These are phyloP conservation scores for Metarhizium sp. DNA, from an alignment of 2,329 filamentous ascomycete species.

Conservation along the genomic window DNA sequence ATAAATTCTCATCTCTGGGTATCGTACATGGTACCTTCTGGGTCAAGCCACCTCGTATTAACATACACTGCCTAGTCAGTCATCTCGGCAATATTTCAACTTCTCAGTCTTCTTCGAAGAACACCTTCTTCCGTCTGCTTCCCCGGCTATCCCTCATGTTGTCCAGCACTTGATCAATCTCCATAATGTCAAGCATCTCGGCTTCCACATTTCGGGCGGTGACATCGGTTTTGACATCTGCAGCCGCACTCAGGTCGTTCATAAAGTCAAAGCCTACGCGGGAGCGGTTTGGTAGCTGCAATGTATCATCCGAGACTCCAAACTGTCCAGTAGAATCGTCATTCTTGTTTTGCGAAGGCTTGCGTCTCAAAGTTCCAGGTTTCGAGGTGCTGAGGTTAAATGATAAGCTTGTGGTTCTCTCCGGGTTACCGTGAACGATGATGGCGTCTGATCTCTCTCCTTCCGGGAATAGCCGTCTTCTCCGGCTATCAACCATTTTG, in stretches of 20 bases:
- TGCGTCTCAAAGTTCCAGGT: constrained; percentile 25
- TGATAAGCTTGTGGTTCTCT: constrained; percentile 27
- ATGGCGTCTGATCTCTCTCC: constrained; percentile 40
- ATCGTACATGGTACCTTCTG: constrained; percentile 11
- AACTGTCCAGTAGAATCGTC: constrained; percentile 12
- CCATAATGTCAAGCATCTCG: constrained; percentile 56
- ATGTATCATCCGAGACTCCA: constrained; percentile 12
- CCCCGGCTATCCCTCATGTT: constrained; percentile 41
- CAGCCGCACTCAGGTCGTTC: constrained; percentile 41
- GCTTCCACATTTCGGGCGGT: constrained; percentile 44
- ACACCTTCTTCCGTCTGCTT: constrained; percentile 39
- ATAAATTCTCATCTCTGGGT: constrained; percentile 8
- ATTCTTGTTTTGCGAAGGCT: constrained; percentile 18
- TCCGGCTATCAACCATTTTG: constrained; percentile 23
- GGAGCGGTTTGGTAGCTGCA: constrained; percentile 19
- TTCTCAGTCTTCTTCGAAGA: constrained; percentile 35
- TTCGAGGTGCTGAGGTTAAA: constrained; percentile 43
- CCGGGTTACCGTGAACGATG: constrained; percentile 40
- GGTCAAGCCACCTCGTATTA: background rate
- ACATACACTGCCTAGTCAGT: constrained; percentile 15
- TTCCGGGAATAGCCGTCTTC: constrained; percentile 25
- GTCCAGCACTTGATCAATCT: constrained; percentile 52
- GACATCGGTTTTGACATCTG: constrained; percentile 41
- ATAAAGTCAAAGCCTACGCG: constrained; percentile 39
- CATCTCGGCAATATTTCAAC: constrained; percentile 3